Conservation (phyloP, 805 yeast species). For the Candida golubevii region DNA sequence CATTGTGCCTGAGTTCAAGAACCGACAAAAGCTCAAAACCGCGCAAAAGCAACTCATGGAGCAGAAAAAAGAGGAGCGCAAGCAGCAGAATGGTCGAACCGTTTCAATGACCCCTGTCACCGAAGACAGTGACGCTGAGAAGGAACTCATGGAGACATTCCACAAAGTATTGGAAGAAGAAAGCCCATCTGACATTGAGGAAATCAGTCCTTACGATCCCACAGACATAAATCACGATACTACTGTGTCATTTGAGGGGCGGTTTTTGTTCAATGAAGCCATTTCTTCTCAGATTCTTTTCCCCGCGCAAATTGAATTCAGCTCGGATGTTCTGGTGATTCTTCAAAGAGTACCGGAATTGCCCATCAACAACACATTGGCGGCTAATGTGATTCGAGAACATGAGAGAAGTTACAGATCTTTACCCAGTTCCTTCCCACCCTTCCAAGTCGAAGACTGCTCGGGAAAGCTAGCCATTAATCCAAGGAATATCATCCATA, state of each 20-base stretch:
- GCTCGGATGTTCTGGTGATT: conserved; percentile 15
- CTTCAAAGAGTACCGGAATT: conserved; percentile 17
- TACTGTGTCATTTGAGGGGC: conserved; percentile 20
- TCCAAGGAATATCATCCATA: conserved; percentile 25
- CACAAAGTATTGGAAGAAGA: conserved; percentile 18
- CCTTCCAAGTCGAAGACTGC: conserved; percentile 18
- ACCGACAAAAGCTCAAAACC: conserved; percentile 11
- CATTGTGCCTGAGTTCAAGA: conserved; percentile 24
- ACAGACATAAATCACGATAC: conserved; percentile 32
- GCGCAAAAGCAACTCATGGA: conserved; percentile 16
- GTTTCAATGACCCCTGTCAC: conserved; percentile 8
- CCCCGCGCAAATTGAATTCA: conserved; percentile 12
- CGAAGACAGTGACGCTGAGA: conserved; percentile 13
- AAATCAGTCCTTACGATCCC: conserved; percentile 40
- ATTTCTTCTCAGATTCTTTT: conserved; percentile 16
- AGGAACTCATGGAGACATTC: conserved; percentile 12
- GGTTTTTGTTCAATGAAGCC: conserved; percentile 32
- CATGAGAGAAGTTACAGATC: conserved; percentile 30
- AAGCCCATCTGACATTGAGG: conserved; percentile 22
- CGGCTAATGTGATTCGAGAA: conserved; percentile 26
- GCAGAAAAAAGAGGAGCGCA: conserved; percentile 4
- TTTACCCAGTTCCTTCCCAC: conserved; percentile 36
- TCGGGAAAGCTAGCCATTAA: conserved; percentile 19
- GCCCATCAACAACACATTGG: conserved; percentile 27
- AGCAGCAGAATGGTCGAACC: conserved; percentile 2